Evolutionary conservation across 306 rosid species (phyloP).

Genomic region (Ormosia emarginata): DNA sequence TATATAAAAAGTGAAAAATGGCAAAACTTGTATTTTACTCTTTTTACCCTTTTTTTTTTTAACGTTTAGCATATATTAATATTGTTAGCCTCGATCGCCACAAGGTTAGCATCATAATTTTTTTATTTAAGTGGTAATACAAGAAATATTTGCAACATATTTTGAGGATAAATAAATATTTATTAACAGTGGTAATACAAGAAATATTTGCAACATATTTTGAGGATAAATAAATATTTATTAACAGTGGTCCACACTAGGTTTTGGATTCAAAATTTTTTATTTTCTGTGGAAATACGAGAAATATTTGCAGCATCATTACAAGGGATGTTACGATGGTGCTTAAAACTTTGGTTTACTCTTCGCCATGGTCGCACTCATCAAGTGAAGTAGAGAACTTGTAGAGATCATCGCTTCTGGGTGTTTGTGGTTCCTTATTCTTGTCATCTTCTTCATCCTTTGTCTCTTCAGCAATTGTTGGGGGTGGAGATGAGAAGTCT

Average conservation of each 20-base stretch:
- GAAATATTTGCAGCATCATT: constrained; percentile 16
- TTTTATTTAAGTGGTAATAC: too few relatives aligned
- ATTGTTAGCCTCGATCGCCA: too few relatives aligned
- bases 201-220: background rate
- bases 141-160: background rate
- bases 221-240: background rate
- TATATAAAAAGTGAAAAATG: too few relatives aligned
- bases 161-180: background rate
- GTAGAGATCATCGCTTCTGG: constrained; percentile 25
- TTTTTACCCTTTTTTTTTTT: too few relatives aligned
- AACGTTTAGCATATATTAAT: too few relatives aligned
- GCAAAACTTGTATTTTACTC: too few relatives aligned
- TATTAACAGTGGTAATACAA: background rate
- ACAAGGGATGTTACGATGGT: background rate
- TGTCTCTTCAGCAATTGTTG: constrained; percentile 39
- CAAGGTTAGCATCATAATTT: too few relatives aligned
- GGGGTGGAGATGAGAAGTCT: constrained; percentile 84
- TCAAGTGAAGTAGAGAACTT: constrained; percentile 38
- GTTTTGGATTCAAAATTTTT: background rate
- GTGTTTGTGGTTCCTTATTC: constrained; percentile 30
- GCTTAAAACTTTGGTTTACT: background rate
- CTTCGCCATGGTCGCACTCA: constrained; percentile 6
- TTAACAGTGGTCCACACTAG: background rate
- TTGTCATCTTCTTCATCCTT: constrained; percentile 10
- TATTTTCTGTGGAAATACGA: background rate